phyloP scores from a whole-genome alignment of 495 filamentous ascomycete species.

The Aspergillus indologenus region DNA sequence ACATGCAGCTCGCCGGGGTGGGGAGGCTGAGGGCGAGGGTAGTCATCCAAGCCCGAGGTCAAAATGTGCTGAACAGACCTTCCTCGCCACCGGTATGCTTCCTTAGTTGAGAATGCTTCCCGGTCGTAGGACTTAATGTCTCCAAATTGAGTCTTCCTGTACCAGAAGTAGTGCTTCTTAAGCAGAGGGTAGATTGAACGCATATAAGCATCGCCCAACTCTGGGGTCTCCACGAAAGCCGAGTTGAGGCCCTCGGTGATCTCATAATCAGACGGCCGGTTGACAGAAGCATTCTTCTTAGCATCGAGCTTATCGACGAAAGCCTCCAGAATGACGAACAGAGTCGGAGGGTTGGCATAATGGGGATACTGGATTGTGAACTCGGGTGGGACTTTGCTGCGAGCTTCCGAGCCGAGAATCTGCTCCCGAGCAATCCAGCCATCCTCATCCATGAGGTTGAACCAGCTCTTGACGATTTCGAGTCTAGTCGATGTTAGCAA shows the following conservation, averaged over 20 bases:
- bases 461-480: constrained; percentile 93
- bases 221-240: constrained; percentile 62
- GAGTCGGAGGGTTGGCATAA: constrained; percentile 96
- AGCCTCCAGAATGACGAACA: constrained; percentile 81
- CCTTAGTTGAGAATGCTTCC: constrained; percentile 77
- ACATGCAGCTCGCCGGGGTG: constrained; percentile 96
- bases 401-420: constrained; percentile 89
- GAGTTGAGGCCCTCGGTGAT: constrained; percentile 41
- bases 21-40: constrained; percentile 91
- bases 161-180: constrained; percentile 90
- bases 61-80: constrained; percentile 82
- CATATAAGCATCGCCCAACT: constrained; percentile 70
- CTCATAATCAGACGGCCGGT: constrained; percentile 23
- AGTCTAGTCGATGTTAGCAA: constrained; percentile 44
- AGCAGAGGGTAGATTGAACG: constrained; percentile 85
- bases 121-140: constrained; percentile 90
- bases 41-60: constrained; percentile 93
- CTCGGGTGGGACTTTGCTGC: constrained; percentile 92
- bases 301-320: constrained; percentile 72
- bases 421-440: constrained; percentile 98
- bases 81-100: constrained; percentile 95
- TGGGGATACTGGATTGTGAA: constrained; percentile 97
- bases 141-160: constrained; percentile 83
- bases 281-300: constrained; percentile 29
- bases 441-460: constrained; percentile 91